Base-by-base conservation (phyloP, 805 yeast genomes). In the Metschnikowia sp. region DNA sequence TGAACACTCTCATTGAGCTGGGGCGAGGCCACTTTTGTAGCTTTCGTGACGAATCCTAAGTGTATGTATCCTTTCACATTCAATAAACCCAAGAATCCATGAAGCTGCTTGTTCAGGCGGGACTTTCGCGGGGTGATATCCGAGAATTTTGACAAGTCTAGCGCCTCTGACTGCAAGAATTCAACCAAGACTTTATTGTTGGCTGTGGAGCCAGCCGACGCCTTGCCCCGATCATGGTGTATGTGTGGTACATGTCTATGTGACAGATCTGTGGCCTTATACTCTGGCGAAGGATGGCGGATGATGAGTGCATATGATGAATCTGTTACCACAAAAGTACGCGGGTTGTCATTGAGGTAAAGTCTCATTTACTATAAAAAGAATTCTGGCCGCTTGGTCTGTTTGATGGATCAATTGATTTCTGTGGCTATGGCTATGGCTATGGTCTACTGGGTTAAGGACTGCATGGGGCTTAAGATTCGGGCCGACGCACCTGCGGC, bases 251-350 rank as follows among this genome's bases (percentile, higher is more conserved):
- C 48, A 15, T 53, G 57, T 32, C 48, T 48, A 42, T 48, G 59
- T 37, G 49, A 54, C 48, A 53, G 57, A 43, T 49, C 52, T 32
- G 57, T 33, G 31, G 48, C 45, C 37, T 50, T 58, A 40, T 64
- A 61, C 4, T 53, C 54, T 10, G 76, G 75, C 45, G 53, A 51
- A 26, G 76, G 74, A 51, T 77, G 81, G 41, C 83, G 72, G 40
- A 89, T 72, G 3, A 84, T 70, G 50, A 89, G 70, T 1, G 83
- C 87, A 60, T 72, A 77, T 28, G 75, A 77, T 38, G 76, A 74
- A 18, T 84, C 77, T 3, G 82, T 78, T 3, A 89, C 69, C 2
- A 88, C 84, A 48, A 88, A 70, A 10, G 91, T 77, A 45, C 96
- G 71, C 2, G 94, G 92, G 32, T 72, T 63, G 47, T 75, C 78